These are phyloP conservation scores for Ilyonectria destructans DNA, from an alignment of 2,329 filamentous ascomycete genomes.

Conservation along the genomic window DNA sequence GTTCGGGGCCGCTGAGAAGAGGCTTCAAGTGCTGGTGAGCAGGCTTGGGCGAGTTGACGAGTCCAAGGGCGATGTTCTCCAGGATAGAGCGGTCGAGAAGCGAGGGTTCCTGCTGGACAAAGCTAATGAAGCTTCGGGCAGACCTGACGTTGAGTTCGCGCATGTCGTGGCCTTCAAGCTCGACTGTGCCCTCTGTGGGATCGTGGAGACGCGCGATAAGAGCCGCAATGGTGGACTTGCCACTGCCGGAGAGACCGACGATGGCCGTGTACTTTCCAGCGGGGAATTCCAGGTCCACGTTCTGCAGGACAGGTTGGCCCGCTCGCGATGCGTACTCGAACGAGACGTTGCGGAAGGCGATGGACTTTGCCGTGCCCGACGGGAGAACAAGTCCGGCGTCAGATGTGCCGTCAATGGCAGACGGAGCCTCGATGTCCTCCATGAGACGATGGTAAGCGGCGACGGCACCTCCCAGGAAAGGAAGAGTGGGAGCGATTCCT, in stretches of 20 bases:
- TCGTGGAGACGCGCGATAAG: constrained; percentile 72
- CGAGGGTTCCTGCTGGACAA: constrained; percentile 63
- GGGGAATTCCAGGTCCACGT: constrained; percentile 63
- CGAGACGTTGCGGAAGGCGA: constrained; percentile 57
- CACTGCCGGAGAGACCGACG: constrained; percentile 71
- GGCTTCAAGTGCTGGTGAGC: constrained; percentile 60
- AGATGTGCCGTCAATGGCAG: constrained; percentile 61
- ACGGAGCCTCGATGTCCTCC: constrained; percentile 69
- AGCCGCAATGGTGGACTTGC: constrained; percentile 70
- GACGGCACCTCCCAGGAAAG: constrained; percentile 72
- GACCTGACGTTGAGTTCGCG: constrained; percentile 63
- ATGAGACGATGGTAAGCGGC: constrained; percentile 71
- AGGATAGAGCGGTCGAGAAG: constrained; percentile 63
- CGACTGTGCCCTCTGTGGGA: constrained; percentile 63
- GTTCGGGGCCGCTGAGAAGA: constrained; percentile 63
- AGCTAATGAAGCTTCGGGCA: constrained; percentile 59
- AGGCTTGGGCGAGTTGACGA: constrained; percentile 54
- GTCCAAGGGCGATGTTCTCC: constrained; percentile 66
- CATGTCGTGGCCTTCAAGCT: constrained; percentile 64
- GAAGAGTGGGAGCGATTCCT: constrained; percentile 74
- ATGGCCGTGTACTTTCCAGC: constrained; percentile 67
- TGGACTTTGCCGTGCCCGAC: constrained; percentile 56
- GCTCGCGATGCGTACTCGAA: constrained; percentile 63
- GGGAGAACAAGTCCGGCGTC: constrained; percentile 58
- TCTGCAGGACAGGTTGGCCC: constrained; percentile 59